Base-by-base conservation (phyloP, 1,284 basidiomycete genomes). In the Cryptococcus sp. region DNA sequence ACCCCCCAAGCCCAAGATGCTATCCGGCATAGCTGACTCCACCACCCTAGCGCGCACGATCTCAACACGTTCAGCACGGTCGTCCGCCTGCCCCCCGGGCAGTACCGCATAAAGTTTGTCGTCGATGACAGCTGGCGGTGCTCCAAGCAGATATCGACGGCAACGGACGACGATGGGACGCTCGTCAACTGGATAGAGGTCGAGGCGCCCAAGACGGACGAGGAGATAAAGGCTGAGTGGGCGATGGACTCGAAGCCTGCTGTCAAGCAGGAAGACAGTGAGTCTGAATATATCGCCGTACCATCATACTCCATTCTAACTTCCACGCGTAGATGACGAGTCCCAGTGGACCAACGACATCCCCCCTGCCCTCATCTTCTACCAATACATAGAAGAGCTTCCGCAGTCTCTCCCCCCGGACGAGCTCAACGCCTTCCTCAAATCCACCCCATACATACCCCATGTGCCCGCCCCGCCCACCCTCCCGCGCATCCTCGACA, bases 81-180 rank as follows among this genome's bases (percentile, higher is more conserved):
- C 36, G 70, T 83, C 42, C 73, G 78, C 16, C 83, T 96, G 3
- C 84, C 86, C 13, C 92, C 94, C 0, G 96, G 95, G 21, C 94
- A 93, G 2, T 94, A 98, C 72, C 89, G 95, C 59, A 83, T 98
- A 72, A 92, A 94, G 64, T 98, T 98, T 80, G 85, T 98, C 64
- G 91, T 98, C 58, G 96, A 98, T 76, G 88, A 91, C 57, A 84
- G 87, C 51, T 93, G 88, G 87, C 85, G 87, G 57, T 83, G 83
- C 53, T 82, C 82, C 12, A 80, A 81, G 63, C 86, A 92, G 63
- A 82, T 96, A 21, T 88, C 92, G 8, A 89, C 90, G 1, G 91
- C 94, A 0, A 91, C 93, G 35, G 94, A 98, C 72, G 91, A 93
- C 66, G 90, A 96, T 69, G 95, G 96, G 35, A 89, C 89, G 36